phyloP scores from a whole-genome alignment of 768 basidiomycete species.

The Serendipita sp. region DNA sequence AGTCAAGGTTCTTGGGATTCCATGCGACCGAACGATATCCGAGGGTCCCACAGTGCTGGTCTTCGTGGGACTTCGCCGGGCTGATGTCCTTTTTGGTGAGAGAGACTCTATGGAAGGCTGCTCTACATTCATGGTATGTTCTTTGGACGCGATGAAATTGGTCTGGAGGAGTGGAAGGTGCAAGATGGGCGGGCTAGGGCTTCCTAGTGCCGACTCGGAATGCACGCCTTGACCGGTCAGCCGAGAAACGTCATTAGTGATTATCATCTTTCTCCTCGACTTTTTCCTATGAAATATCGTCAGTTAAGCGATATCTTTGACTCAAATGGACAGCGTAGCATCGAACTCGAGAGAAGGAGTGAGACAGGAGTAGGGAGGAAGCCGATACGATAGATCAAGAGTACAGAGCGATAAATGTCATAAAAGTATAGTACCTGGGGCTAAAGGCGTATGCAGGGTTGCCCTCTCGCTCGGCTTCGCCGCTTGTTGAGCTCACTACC shows the following conservation, averaged over 20 bases:
- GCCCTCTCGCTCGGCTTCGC: background rate
- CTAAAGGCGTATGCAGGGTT: background rate
- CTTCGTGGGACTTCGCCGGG: background rate
- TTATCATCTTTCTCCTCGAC: background rate
- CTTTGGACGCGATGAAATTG: background rate
- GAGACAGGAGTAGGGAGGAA: background rate
- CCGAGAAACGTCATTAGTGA: background rate
- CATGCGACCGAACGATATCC: background rate
- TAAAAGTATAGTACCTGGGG: background rate
- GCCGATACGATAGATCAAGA: background rate
- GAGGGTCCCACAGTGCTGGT: no score
- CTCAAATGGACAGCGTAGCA: background rate
- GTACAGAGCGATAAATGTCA: background rate
- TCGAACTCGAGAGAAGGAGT: background rate
- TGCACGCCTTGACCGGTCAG: background rate
- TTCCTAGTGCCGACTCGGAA: background rate
- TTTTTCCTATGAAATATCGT: background rate
- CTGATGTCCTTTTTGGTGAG: background rate
- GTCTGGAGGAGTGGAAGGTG: background rate
- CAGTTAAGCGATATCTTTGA: no score
- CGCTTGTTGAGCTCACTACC: background rate
- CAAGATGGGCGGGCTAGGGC: background rate
- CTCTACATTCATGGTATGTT: background rate
- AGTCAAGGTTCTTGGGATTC: conserved; percentile 1
- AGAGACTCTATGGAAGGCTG: background rate